Base-by-base conservation (phyloP, 768 basidiomycete genomes). In the Gymnopilus junonius region DNA sequence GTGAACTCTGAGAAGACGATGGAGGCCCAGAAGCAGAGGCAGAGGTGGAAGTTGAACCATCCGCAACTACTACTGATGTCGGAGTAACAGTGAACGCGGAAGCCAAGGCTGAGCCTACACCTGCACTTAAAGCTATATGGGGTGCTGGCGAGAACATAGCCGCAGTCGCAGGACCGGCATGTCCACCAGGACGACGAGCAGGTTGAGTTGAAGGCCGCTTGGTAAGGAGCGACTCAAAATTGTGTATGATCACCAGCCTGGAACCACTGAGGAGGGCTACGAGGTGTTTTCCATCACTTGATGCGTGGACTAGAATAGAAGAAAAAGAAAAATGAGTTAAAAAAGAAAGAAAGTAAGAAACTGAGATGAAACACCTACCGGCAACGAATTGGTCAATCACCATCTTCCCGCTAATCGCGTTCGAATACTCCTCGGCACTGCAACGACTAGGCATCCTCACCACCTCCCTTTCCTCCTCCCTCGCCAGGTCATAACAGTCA, bases 241-340 rank as follows among this genome's bases (percentile, higher is more conserved):
- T 68, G 7, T 75, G 78, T 1, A 85, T 70, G 11, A 85, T 66
- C 8, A 85, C 51, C 1, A 85, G 65, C n/a, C 77, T 70, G 1
- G 81, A 80, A 12, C 75, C 78, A 14, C 68, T 63, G 27, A 80
- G 66, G 34, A 85, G 69, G 2, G 75, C 74, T 7, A 75, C 81
- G 11, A 86, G 67, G 65, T 86, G 83, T n/a, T 72, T 72, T n/a
- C 83, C 83, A 64, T 82, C 82, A 4, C 75, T 67, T 5, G 84
- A 85, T 8, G 84, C 77, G 59, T 84, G 85, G 4, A 78, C 84
- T 83, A 12, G 15, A 32, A 10, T 61, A 35, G 11, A 10, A 55
- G 11, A 1, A 35, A n/a, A 4, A 23, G 21, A 61, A 39, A 7
- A 12, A 39, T 34, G 35, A 45, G 39, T 12, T 1, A 40, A 31